Evolutionary conservation across 2,329 filamentous ascomycete species (phyloP).

Genomic region (Zasmidium cellare): DNA sequence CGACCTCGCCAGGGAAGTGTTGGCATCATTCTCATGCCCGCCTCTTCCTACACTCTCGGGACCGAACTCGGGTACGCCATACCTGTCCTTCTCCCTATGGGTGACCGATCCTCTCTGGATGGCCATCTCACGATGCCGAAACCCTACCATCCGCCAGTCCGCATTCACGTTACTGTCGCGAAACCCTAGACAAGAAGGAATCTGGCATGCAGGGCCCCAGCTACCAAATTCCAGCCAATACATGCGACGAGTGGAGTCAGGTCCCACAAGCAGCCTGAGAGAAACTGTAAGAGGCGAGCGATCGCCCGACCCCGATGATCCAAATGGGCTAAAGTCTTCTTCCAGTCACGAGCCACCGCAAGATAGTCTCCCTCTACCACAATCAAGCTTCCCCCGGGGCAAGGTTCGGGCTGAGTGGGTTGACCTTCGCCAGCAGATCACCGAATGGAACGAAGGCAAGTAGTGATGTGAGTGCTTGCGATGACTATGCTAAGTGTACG

Average conservation of each 20-base stretch:
- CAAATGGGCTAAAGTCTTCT: constrained; percentile 17
- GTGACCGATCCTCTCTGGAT: constrained; percentile 38
- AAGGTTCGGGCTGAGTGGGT: constrained; percentile 14
- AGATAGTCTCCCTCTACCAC: constrained; percentile 9
- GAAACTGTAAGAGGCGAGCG: constrained; percentile 22
- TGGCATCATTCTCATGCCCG: constrained; percentile 34
- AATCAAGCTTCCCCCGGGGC: not conserved
- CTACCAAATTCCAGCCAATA: constrained; percentile 27
- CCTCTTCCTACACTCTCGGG: constrained; percentile 32
- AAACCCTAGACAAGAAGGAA: constrained; percentile 35
- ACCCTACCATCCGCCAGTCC: constrained; percentile 32
- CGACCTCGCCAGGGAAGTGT: constrained; percentile 33
- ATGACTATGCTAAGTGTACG: not conserved
- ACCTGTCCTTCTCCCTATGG: constrained; percentile 34
- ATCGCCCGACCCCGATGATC: constrained; percentile 14
- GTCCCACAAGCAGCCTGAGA: constrained; percentile 9
- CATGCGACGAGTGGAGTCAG: constrained; percentile 23
- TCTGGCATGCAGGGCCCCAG: constrained; percentile 35
- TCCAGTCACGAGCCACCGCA: constrained; percentile 22
- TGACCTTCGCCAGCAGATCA: constrained; percentile 16
- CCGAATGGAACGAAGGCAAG: constrained; percentile 18
- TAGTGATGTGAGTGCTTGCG: not conserved
- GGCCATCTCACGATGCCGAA: constrained; percentile 34
- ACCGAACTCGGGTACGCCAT: constrained; percentile 30
- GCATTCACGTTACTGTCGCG: constrained; percentile 34